These are phyloP conservation scores for Cutaneotrichosporon cutaneum DNA, from an alignment of 1,284 basidiomycete genomes.

Conservation along the genomic window DNA sequence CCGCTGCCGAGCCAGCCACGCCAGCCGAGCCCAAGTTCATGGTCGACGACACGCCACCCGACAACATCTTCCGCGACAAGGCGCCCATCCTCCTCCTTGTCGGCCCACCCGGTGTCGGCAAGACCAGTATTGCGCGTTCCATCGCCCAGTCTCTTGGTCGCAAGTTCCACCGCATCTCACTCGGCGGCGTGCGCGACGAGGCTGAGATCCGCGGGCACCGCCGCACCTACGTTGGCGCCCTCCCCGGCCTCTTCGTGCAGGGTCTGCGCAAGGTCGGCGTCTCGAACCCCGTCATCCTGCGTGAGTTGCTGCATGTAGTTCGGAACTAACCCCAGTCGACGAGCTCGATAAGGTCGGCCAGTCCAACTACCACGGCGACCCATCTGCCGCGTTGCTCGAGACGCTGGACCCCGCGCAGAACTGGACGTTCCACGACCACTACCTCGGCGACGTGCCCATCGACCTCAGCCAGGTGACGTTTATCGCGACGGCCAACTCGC, in stretches of 20 bases:
- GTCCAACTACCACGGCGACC: conserved; percentile 66
- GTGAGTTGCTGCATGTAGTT: conserved; percentile 11
- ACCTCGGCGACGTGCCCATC: conserved; percentile 84
- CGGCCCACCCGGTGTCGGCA: conserved; percentile 94
- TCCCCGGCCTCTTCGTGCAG: conserved; percentile 96
- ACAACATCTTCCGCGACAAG: conserved; percentile 45
- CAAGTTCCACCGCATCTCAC: conserved; percentile 70
- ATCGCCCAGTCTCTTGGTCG: conserved; percentile 43
- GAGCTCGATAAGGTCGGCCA: conserved; percentile 81
- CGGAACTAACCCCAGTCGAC: conserved; percentile 58
- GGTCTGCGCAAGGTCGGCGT: conserved; percentile 92
- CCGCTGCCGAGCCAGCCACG: background rate
- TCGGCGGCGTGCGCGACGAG: conserved; percentile 92
- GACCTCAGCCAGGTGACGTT: conserved; percentile 93
- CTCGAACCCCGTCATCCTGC: conserved; percentile 91
- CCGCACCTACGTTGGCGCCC: conserved; percentile 75
- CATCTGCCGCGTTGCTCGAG: conserved; percentile 87
- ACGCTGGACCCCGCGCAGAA: conserved; percentile 99
- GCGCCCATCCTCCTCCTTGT: conserved; percentile 60
- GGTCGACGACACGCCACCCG: conserved; percentile 33
- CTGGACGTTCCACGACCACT: conserved; percentile 86
- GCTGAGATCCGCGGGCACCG: conserved; percentile 98
- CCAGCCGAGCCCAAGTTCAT: conserved; percentile 6
- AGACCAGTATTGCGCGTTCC: conserved; percentile 62
- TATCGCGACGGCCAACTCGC: conserved; percentile 78